Evolutionary conservation across 2,329 filamentous ascomycete species (phyloP).

Genomic region (Fusarium neocosmosporiellum): DNA sequence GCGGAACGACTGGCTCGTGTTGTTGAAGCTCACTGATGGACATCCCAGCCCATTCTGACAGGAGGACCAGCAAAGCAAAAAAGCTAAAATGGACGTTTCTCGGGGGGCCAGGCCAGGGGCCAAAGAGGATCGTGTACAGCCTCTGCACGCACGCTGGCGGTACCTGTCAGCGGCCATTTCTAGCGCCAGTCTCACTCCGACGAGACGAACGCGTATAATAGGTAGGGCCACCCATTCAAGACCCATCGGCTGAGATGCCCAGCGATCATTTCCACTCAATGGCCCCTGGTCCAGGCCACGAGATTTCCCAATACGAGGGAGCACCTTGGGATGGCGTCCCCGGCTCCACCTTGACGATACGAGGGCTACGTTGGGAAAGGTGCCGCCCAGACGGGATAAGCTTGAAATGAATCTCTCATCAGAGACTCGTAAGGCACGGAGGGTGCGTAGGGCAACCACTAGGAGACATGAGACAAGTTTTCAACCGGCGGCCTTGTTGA

Average conservation of each 20-base stretch:
- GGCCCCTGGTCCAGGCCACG: background rate
- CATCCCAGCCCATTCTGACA: slow-evolving; percentile 11
- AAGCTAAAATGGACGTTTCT: slow-evolving; percentile 11
- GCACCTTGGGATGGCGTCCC: slow-evolving; percentile 18
- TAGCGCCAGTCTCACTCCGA: slow-evolving; percentile 2
- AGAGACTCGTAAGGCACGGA: slow-evolving; percentile 3
- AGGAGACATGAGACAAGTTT: background rate
- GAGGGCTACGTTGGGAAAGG: slow-evolving; percentile 17
- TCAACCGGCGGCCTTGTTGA: background rate
- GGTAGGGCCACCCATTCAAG: background rate
- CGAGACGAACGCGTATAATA: background rate
- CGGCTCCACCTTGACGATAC: slow-evolving; percentile 19
- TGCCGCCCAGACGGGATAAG: slow-evolving; percentile 28
- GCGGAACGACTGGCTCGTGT: slow-evolving; percentile 24
- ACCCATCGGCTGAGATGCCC: slow-evolving; percentile 1
- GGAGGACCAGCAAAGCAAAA: slow-evolving; percentile 4
- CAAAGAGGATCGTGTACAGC: background rate
- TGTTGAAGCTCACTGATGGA: slow-evolving; percentile 23
- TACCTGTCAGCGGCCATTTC: slow-evolving; percentile 6
- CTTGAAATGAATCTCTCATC: slow-evolving; percentile 12
- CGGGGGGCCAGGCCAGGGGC: background rate
- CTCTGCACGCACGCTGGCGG: background rate
- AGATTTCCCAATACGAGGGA: slow-evolving; percentile 39
- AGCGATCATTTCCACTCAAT: slow-evolving; percentile 5
- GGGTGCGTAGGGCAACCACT: background rate